Conservation (phyloP, 495 filamentous ascomycete species). For the Baudoinia panamericana region DNA sequence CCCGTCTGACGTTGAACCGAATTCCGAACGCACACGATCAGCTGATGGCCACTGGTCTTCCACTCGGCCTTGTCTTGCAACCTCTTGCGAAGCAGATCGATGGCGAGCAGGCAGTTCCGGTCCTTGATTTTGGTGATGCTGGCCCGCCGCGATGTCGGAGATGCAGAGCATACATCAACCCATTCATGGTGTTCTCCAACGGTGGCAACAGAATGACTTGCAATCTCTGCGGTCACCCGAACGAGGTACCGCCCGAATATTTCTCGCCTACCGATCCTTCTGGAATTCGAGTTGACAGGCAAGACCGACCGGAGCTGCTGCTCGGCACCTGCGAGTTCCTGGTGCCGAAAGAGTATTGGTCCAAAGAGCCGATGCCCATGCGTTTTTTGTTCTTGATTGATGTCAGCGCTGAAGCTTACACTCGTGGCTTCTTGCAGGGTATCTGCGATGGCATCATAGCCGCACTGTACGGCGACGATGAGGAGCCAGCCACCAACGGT, state of each 20-base stretch:
- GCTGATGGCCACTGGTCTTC: constrained; percentile 62
- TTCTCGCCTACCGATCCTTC: constrained; percentile 81
- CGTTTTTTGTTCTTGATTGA: constrained; percentile 87
- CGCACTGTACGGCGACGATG: constrained; percentile 65
- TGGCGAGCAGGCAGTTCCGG: constrained; percentile 77
- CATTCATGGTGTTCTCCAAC: constrained; percentile 92
- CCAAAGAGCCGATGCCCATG: constrained; percentile 78
- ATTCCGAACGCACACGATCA: constrained; percentile 76
- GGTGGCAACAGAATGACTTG: constrained; percentile 95
- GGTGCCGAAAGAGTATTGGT: constrained; percentile 98
- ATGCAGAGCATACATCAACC: constrained; percentile 95
- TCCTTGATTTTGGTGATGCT: constrained; percentile 85
- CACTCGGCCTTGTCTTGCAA: constrained; percentile 78
- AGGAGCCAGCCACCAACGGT: constrained; percentile 41
- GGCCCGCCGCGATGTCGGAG: constrained; percentile 87
- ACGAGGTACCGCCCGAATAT: constrained; percentile 86
- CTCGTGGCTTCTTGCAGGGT: constrained; percentile 77
- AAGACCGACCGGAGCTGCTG: constrained; percentile 78
- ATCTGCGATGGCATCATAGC: constrained; percentile 80
- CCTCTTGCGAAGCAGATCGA: constrained; percentile 72
- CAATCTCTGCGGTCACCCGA: constrained; percentile 96
- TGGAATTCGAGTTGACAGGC: constrained; percentile 74
- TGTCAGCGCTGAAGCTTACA: constrained; percentile 76
- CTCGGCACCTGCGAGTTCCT: constrained; percentile 89
- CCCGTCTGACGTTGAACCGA: constrained; percentile 79